A percentile compares a stretch with the other conserved stretches of the same genome.
phyloP scores from a whole-genome alignment of 345 rosid genomes.

The Triadica sebifera region DNA sequence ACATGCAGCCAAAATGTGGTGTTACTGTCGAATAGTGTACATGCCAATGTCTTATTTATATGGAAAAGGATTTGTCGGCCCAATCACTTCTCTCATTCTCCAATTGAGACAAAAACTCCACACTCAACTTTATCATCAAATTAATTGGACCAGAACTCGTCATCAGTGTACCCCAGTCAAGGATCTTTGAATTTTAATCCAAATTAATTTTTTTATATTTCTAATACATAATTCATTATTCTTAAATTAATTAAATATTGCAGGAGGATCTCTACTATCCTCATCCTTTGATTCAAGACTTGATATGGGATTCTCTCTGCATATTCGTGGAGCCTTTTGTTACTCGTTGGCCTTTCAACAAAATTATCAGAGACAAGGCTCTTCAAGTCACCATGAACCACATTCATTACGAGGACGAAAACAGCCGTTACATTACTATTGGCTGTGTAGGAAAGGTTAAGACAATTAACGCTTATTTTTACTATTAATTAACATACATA shows the following conservation, averaged over 20 bases:
- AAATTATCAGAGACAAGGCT: constrained; percentile 12
- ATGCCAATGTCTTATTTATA: constrained; percentile 32
- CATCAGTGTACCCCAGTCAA: constrained; percentile 15
- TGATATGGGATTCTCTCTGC: constrained; percentile 22
- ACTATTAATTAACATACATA: too few relatives aligned
- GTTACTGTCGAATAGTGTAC: constrained; percentile 26
- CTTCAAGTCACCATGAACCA: constrained; percentile 24
- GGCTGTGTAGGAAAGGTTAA: constrained; percentile 22
- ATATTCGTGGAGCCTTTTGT: constrained; percentile 13
- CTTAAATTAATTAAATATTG: background rate
- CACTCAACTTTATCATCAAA: constrained; percentile 13
- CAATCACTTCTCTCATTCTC: constrained; percentile 23
- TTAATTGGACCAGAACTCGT: constrained; percentile 9
- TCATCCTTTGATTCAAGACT: constrained; percentile 16
- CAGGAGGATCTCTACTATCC: constrained; percentile 24
- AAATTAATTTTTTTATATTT: too few relatives aligned
- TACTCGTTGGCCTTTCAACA: constrained; percentile 22
- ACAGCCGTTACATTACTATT: constrained; percentile 23
- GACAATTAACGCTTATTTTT: background rate
- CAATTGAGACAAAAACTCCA: constrained; percentile 20
- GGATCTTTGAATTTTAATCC: background rate
- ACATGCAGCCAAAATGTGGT: constrained; percentile 26
- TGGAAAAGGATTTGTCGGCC: constrained; percentile 24
- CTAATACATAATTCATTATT: background rate
- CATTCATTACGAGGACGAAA: constrained; percentile 25